Evolutionary conservation across 2,329 filamentous ascomycete genomes (phyloP), one percentile per base, ranked within the genome.

Genomic region (Diaporthe helianthi): DNA sequence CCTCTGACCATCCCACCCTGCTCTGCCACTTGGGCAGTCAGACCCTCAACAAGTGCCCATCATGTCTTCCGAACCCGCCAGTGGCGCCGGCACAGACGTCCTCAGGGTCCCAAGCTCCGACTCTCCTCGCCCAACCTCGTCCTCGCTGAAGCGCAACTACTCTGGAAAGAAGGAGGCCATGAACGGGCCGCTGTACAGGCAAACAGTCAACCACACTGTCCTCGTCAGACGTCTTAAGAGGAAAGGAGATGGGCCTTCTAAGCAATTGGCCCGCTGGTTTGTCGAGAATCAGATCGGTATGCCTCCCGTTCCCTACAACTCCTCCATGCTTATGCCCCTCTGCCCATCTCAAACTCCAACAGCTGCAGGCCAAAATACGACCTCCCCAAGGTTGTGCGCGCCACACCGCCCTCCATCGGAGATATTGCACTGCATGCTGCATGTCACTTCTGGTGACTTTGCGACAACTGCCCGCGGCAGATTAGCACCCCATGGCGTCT

Each of bases 271-370:
- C 71, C 84, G 85, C 76, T 93, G 91, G 89, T 86, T 94, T 78
- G 88, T 93, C 74, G 84, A 92, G 76, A 93, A 95, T 79, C 92
- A 95, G 79, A 90, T 93, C 75, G 92, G 92, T 94, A 89, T 70
- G 88, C 81, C 46, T 66, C 36, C 19, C 17, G 36, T 19, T 8
- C 15, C n/a, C 22, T 24, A 51, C 29, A 22, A 19, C 29, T 52
- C 47, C 41, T 53, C 41, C 29, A 24, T 19, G n/a, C 36, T 12
- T 13, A 19, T 8, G 8, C 36, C 22, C 46, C 29, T n/a, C 52
- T 47, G 60, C 63, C 46, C 38, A n/a, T 46, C 24, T 60, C 63
- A 52, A 51, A 36, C 24, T 60, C 63, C 58, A 51, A 36, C 58
- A 52, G 8, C 31, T 26, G 13, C 29, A 67, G 15, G 41, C 15